These are phyloP conservation scores for Phytophthora ohioensis DNA, from an alignment of 352 stramenopile species.

Conservation along the genomic window DNA sequence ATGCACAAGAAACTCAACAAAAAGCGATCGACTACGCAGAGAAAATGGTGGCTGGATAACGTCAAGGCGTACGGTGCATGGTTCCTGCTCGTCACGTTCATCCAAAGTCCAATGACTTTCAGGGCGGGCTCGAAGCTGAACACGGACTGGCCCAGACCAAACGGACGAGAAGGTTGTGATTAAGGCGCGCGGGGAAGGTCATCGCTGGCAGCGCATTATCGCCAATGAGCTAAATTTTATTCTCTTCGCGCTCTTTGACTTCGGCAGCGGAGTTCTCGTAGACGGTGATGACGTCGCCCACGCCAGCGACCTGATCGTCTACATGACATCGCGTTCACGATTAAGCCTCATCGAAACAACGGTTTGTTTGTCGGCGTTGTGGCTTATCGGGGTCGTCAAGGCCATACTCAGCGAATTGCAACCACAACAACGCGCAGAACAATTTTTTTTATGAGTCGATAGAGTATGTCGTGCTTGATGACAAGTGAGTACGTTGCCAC, in stretches of 20 bases:
- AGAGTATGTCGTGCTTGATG: too few species aligned
- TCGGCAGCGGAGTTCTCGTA: constrained; percentile 31
- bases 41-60: constrained; percentile 32
- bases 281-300: constrained; percentile 49
- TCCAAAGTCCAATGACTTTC: constrained; percentile 52
- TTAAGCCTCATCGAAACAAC: constrained; percentile 53
- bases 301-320: constrained; percentile 30
- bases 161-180: constrained; percentile 38
- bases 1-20: neutral
- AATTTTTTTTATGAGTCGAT: too few species aligned
- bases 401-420: too few species aligned
- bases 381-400: constrained; percentile 40
- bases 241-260: constrained; percentile 44
- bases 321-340: constrained; percentile 45
- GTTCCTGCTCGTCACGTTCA: constrained; percentile 43
- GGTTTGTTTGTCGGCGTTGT: constrained; percentile 47
- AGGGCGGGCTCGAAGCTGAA: constrained; percentile 39
- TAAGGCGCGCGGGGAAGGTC: constrained; percentile 30
- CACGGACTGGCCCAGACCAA: constrained; percentile 36
- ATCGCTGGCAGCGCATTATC: constrained; percentile 53
- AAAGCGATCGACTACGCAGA: constrained; percentile 10
- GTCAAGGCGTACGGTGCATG: constrained; percentile 47
- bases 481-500: too few species aligned
- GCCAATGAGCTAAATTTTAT: constrained; percentile 58
- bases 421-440: too few species aligned